Evolutionary conservation across 169 alveolate genomes (phyloP).

Genomic region (Cardiosporidium cionae): DNA sequence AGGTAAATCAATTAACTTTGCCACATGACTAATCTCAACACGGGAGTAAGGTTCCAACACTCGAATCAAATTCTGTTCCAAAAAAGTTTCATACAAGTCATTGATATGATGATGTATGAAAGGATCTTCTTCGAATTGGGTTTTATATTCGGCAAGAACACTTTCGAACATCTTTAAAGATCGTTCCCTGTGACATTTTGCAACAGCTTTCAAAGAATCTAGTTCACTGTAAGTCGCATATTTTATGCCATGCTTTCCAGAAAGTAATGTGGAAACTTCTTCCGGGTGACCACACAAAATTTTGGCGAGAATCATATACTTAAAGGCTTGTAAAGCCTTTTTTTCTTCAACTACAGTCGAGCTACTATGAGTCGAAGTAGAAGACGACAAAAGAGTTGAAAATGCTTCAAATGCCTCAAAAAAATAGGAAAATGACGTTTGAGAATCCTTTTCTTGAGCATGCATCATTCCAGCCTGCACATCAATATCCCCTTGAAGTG

Average conservation of each 20-base stretch:
- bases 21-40: slow-evolving; percentile 69
- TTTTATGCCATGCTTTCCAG: slow-evolving; percentile 53
- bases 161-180: slow-evolving; percentile 7
- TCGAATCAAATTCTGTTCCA: slow-evolving; percentile 70
- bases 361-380: background rate
- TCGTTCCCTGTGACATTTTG: slow-evolving; percentile 10
- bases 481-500: slow-evolving; percentile 85
- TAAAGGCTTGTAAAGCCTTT: slow-evolving; percentile 44
- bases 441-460: slow-evolving; percentile 65
- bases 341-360: background rate
- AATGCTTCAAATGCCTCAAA: slow-evolving; percentile 90
- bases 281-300: slow-evolving; percentile 72
- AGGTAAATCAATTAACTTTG: slow-evolving; percentile 66
- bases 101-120: slow-evolving; percentile 58
- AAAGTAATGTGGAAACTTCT: slow-evolving; percentile 44
- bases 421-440: slow-evolving; percentile 90
- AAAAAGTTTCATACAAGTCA: slow-evolving; percentile 58
- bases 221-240: slow-evolving; percentile 32
- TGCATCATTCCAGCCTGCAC: slow-evolving; percentile 28
- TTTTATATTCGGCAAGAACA: background rate
- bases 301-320: slow-evolving; percentile 80
- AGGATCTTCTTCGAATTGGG: slow-evolving; percentile 34
- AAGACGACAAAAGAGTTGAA: slow-evolving; percentile 8
- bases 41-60: slow-evolving; percentile 69
- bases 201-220: slow-evolving; percentile 16